Percentiles rank a stretch among this genome's conserved stretches.
Conservation (phyloP, 345 rosid genomes). For the Geranium rotundifolium region DNA sequence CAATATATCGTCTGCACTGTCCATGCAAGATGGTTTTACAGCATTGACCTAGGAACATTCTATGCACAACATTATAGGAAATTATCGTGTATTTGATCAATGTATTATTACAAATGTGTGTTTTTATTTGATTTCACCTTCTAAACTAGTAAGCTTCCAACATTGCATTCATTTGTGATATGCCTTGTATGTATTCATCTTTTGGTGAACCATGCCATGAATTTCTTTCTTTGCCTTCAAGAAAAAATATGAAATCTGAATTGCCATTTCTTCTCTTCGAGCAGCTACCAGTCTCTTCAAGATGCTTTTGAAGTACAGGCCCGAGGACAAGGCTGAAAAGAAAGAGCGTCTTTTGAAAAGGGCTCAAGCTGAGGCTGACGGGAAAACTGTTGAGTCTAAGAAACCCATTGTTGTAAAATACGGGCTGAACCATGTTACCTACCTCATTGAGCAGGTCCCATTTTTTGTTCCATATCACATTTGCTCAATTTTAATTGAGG, state of each 20-base stretch:
- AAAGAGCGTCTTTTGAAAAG: slow-evolving; percentile 44
- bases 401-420: slow-evolving; percentile 60
- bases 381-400: slow-evolving; percentile 43
- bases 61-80: too few species aligned
- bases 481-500: neutral
- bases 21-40: too few species aligned
- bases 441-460: slow-evolving; percentile 51
- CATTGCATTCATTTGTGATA: too few species aligned
- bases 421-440: slow-evolving; percentile 57
- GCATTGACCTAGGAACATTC: too few species aligned
- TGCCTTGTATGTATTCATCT: too few species aligned
- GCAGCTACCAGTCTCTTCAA: slow-evolving; percentile 44
- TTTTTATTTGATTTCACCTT: too few species aligned
- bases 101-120: too few species aligned
- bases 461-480: neutral
- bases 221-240: neutral
- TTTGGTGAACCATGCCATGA: neutral
- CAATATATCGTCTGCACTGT: too few species aligned
- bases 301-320: slow-evolving; percentile 55
- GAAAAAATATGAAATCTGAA: neutral
- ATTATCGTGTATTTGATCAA: too few species aligned
- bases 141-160: too few species aligned
- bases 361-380: slow-evolving; percentile 57
- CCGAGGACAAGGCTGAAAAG: slow-evolving; percentile 50
- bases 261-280: neutral